Conservation (phyloP, 371 early-diverging fungal species). For the Mucor piriformis region DNA sequence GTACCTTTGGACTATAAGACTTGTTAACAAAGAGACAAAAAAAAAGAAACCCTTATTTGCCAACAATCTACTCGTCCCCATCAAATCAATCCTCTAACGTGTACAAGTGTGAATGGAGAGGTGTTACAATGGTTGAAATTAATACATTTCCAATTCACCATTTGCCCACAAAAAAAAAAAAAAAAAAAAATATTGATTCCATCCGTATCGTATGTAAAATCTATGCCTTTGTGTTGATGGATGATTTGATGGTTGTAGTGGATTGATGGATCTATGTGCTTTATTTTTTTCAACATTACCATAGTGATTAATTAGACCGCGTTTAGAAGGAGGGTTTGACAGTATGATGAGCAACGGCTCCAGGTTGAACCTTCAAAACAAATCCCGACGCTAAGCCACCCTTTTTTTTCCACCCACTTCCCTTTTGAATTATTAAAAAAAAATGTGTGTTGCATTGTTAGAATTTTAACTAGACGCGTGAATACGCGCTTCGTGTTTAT, state of each 20-base stretch:
- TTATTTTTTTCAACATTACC: slow-evolving; percentile 19
- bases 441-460: neutral
- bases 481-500: too few relatives aligned
- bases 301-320: slow-evolving; percentile 28
- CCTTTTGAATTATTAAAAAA: neutral
- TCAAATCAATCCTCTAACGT: too few relatives aligned
- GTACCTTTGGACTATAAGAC: slow-evolving; percentile 25
- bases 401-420: neutral
- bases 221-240: neutral
- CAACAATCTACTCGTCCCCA: too few relatives aligned
- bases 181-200: neutral
- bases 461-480: too few relatives aligned
- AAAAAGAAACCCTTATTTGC: neutral
- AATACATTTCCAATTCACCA: neutral
- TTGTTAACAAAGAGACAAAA: neutral
- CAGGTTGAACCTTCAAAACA: slow-evolving; percentile 3
- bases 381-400: slow-evolving; percentile 22
- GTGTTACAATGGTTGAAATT: neutral
- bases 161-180: neutral
- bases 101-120: too few relatives aligned
- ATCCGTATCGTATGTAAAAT: neutral
- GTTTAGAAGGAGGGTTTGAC: slow-evolving; percentile 28
- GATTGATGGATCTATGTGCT: neutral
- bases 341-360: neutral
- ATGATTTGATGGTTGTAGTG: neutral